Evolutionary conservation across 2,329 filamentous ascomycete genomes (phyloP), one percentile per base, ranked within the genome.

Genomic region (Penicillium decumbens): DNA sequence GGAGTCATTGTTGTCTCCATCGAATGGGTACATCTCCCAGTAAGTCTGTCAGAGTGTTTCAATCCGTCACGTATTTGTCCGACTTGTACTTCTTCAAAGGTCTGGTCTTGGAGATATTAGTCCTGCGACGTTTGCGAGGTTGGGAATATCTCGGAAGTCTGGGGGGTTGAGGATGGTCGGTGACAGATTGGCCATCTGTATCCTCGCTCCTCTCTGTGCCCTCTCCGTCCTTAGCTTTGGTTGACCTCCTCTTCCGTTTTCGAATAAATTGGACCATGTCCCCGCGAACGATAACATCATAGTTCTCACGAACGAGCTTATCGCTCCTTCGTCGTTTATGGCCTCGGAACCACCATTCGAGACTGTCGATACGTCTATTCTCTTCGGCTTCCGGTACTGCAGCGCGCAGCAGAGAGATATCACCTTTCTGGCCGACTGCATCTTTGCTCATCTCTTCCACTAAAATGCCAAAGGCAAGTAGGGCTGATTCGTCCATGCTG

Each of bases 401-500:
- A 20, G 33, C 3, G 2, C 33, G 33, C 3, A 80, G 71, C 47
- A 84, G 75, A 0, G 76, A 77, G 57, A 83, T 63, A 64, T 84
- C 78, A 0, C 81, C 82, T 1, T 76, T 82, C 43, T 78, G 70
- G 1, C 80, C 81, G 15, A 85, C 62, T 3, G 71, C 60, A 37
- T 78, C 74, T 35, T 67, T 71, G 0, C 75, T 74, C 20, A 77
- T 71, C 62, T 85, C 82, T 65, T 85, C 82, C 24, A 84, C 61
- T 29, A 85, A 58, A 12, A 85, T 77, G 0, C 81, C 80, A 57
- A 84, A 63, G 1, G 80, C 80, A 55, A 85, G 73, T 47, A 85
- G 63, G 1, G 82, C 81, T 7, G 80, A 84, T 64, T 83, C 81
- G 50, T 84, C 80, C 72, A 85, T 74, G 51, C 75, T 81, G 41